Evolutionary conservation across 306 rosid species (phyloP).

Genomic region (Cucurbita maxima): DNA sequence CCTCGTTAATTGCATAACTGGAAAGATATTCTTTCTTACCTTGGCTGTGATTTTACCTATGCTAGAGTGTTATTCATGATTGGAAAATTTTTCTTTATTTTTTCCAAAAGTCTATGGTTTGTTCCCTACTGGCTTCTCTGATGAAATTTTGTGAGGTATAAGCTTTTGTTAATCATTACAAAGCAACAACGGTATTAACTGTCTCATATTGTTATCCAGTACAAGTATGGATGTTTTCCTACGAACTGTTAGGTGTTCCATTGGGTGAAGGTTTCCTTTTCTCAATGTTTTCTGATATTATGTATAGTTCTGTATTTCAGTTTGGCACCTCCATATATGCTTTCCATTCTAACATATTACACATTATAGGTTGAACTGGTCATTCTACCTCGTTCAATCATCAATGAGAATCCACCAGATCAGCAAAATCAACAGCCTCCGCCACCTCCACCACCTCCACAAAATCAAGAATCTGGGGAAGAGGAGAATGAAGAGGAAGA

Average conservation of each 20-base stretch:
- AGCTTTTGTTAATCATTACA: not conserved
- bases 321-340: not conserved
- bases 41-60: not conserved
- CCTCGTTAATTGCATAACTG: not conserved
- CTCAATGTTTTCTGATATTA: not conserved
- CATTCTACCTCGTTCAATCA: constrained; percentile 69
- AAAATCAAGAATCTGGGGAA: constrained; percentile 78
- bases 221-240: not conserved
- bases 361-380: constrained; percentile 78
- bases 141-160: not conserved
- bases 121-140: not conserved
- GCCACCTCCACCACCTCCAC: constrained; percentile 95
- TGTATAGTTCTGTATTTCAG: not conserved
- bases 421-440: constrained; percentile 96
- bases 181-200: too few relatives aligned
- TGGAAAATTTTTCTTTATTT: not conserved
- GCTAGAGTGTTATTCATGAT: not conserved
- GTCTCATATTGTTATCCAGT: not conserved
- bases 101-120: not conserved
- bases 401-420: constrained; percentile 75
- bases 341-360: constrained; percentile 16
- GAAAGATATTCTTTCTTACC: not conserved
- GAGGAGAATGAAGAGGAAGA: constrained; percentile 81
- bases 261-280: not conserved
- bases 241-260: not conserved